Base-by-base conservation (phyloP, 83 land plant species). In the Picea engelmannii region DNA sequence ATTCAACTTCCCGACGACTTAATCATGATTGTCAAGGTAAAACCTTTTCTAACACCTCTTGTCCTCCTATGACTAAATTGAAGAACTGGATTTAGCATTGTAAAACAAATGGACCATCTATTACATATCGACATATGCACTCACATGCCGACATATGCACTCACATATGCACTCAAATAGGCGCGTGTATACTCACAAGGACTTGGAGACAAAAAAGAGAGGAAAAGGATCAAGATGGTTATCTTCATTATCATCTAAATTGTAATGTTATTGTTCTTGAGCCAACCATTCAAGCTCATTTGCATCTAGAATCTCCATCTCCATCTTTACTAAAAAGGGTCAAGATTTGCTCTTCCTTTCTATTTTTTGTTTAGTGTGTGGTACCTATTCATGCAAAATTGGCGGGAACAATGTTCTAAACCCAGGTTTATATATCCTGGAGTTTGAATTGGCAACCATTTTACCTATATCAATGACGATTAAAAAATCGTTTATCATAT, bases 271-370 rank as follows among this genome's bases (percentile, higher is more conserved):
- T 27, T 84, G 83, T 77, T 81, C 81, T 67, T 79, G 79, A 42
- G 88, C 96, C 79, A 96, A 91, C 90, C 96, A 90, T 90, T 93
- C 93, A 62, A 96, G 91, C 90, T 96, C 98, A 17, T 95, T 96
- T 31, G 91, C 76, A 65, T 81, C 86, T 10, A 95, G 96, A 16
- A 92, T 85, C 59, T 95, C 93, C 88, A 90, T 90, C 13, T 77
- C 93, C 88, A 90, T 90, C 13, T 77, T 86, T 55, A 15, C 59
- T 55, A 15, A 55, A 15, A 13, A 55, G 59, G 15, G 59, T 15
- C 59, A 3, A 13, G 59, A 55, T 15, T 15, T 55, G 16, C 16
- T 55, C 13, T 55, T 13, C 59, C 2, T 55, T 13, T 13, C 59
- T 47, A 10, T 47, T 12, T 52, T 52, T 11, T 47, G 13, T 52